Evolutionary conservation across 2,329 filamentous ascomycete genomes (phyloP), one percentile per base, ranked within the genome.

Genomic region (Fusarium nygamai): DNA sequence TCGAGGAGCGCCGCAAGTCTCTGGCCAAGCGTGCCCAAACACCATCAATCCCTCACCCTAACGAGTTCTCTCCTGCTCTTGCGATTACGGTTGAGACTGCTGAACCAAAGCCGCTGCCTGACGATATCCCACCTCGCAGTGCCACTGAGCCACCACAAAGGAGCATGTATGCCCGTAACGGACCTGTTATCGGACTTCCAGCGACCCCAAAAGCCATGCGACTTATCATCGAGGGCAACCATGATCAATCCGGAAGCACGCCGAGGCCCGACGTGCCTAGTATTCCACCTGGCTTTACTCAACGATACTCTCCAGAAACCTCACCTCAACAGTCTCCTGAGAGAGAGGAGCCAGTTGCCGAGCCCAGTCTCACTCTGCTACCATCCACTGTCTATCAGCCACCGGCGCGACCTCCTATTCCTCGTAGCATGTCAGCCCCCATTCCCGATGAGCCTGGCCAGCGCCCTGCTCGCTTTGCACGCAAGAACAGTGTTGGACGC

Each of bases 171-270:
- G 85, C 85, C 39, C 75, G 80, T 22, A 83, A 79, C 6, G 87
- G 87, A 3, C 85, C 88, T 3, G 87, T 89, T 11, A 88, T 96
- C 59, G 95, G 95, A 1, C 88, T 98, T n/a, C 95, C 96, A 20
- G 94, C 95, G 5, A 98, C 95, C 2, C 95, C 96, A 36, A 92
- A 94, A 84, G 95, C 95, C 3, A 97, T 98, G 95, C 90, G 93
- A 27, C 91, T 97, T 4, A 91, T 94, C 48, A 91, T 96, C 75
- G 89, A 90, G 74, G 83, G 86, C 6, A 88, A 91, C 66, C 84
- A 87, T 50, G 76, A 64, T 84, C 87, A 64, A 39, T 54, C 75
- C 48, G 70, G 64, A 34, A 81, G 73, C 65, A 80, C 67, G 51
- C 78, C 78, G 3, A 85, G 90, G 36, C 90, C 91, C 0, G 86